These are phyloP conservation scores for Ogataea paradorogensis DNA, from an alignment of 805 yeast genomes.

Conservation along the genomic window DNA sequence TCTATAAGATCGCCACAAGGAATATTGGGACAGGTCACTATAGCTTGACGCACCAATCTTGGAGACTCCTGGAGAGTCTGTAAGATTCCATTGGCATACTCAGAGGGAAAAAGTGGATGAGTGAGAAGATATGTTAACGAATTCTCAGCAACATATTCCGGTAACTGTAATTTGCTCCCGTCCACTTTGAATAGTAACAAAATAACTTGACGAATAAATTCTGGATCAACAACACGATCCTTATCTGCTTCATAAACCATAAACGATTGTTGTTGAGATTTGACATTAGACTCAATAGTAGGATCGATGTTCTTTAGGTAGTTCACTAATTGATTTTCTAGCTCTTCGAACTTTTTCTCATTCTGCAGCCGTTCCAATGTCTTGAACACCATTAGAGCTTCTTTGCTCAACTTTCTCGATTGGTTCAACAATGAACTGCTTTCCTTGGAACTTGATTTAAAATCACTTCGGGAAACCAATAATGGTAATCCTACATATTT, in stretches of 20 bases:
- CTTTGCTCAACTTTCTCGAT: slow-evolving; percentile 20
- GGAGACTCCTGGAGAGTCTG: slow-evolving; percentile 48
- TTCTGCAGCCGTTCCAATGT: slow-evolving; percentile 24
- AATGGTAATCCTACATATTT: slow-evolving; percentile 27
- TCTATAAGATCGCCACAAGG: slow-evolving; percentile 59
- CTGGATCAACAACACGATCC: slow-evolving; percentile 63
- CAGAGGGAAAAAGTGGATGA: slow-evolving; percentile 79
- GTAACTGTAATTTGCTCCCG: slow-evolving; percentile 20
- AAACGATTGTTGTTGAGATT: slow-evolving; percentile 32
- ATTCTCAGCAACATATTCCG: slow-evolving; percentile 47
- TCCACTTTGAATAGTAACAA: slow-evolving; percentile 31
- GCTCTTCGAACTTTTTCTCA: slow-evolving; percentile 27
- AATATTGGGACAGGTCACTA: slow-evolving; percentile 72
- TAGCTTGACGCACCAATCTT: slow-evolving; percentile 74
- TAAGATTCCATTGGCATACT: slow-evolving; percentile 54
- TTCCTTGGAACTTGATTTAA: slow-evolving; percentile 23
- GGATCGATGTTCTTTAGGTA: slow-evolving; percentile 28
- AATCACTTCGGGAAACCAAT: slow-evolving; percentile 19
- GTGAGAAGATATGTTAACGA: slow-evolving; percentile 73
- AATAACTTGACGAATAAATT: slow-evolving; percentile 46
- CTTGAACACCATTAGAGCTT: slow-evolving; percentile 29
- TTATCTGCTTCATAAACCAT: slow-evolving; percentile 57
- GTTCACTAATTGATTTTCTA: slow-evolving; percentile 30
- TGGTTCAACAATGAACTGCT: slow-evolving; percentile 24
- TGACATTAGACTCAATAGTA: slow-evolving; percentile 12